These are phyloP conservation scores for Capsicum chinense DNA, from an alignment of 257 asterid species.

Conservation along the genomic window DNA sequence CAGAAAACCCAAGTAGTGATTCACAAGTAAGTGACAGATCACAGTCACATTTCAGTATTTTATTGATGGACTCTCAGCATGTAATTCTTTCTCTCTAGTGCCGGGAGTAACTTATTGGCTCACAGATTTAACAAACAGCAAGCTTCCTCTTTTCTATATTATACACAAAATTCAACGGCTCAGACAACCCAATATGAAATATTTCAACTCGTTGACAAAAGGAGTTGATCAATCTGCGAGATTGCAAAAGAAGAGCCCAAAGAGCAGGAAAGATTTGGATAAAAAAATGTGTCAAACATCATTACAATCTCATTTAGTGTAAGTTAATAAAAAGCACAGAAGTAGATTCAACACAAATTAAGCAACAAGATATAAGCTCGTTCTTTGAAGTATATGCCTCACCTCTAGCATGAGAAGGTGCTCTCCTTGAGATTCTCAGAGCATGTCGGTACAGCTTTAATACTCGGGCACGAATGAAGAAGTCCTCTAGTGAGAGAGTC, in stretches of 20 bases:
- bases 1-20: not conserved
- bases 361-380: not conserved
- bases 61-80: not conserved
- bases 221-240: not conserved
- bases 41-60: not conserved
- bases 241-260: not conserved
- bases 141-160: not conserved
- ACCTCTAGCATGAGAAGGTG: constrained; percentile 70
- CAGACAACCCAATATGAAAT: not conserved
- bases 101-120: not conserved
- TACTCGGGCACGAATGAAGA: constrained; percentile 85
- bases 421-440: constrained; percentile 74
- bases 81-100: no score
- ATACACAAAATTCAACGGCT: not conserved
- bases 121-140: not conserved
- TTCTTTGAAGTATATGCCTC: constrained; percentile 36
- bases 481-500: constrained; percentile 67
- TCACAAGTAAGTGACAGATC: not conserved
- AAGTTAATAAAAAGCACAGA: not conserved
- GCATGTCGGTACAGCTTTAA: constrained; percentile 84
- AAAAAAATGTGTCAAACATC: not conserved
- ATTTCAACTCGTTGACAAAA: not conserved
- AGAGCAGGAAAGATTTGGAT: not conserved
- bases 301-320: not conserved
- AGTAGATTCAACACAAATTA: not conserved